Base-by-base conservation (phyloP, 352 stramenopile genomes). In the Pythium biforme region DNA sequence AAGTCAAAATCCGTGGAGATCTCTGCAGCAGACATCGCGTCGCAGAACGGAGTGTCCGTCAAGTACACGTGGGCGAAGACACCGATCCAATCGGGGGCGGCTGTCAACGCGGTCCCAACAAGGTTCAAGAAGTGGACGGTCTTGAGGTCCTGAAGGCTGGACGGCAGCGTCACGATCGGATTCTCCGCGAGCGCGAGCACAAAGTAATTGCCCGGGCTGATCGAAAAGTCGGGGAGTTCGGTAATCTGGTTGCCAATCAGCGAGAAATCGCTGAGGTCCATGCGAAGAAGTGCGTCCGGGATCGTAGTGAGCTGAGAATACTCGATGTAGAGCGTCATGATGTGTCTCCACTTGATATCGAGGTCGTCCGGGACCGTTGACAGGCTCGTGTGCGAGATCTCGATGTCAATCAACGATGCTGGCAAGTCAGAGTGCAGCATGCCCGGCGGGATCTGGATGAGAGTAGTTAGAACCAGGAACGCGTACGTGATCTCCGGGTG, bases 301-400 rank as follows among this genome's bases (percentile, higher is more conserved):
- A 46, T 25, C 3, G 5, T 10, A 3, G 40, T 46, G n/a, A 46
- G 19, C 40, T 22, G 23, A 6, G 48, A 57, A 27, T 58, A 12
- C 39, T 57, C 57, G n/a, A 64, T 48, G 48, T 58, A 64, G 26
- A 64, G 41, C 25, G 49, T 48, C 5, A 25, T n/a, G 19, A 58
- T 12, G 22, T 41, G 10, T 3, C 3, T 14, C 57, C 48, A 64
- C n/a, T 4, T 20, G 4, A 25, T 12, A 17, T 64, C 47, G 2
- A 64, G 12, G 17, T 52, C 12, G 1, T 41, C 25, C 3, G 48
- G 47, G 12, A 58, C 39, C 5, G 4, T 33, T 3, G 48, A 45
- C 19, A 64, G 27, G 19, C 52, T 64, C 4, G 57, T 56, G 23
- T 31, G 19, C 8, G 49, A 56, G 22, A 64, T 43, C 48, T 64